phyloP scores from a whole-genome alignment of 2,329 filamentous ascomycete genomes.

The Zymoseptoria pseudotritici region DNA sequence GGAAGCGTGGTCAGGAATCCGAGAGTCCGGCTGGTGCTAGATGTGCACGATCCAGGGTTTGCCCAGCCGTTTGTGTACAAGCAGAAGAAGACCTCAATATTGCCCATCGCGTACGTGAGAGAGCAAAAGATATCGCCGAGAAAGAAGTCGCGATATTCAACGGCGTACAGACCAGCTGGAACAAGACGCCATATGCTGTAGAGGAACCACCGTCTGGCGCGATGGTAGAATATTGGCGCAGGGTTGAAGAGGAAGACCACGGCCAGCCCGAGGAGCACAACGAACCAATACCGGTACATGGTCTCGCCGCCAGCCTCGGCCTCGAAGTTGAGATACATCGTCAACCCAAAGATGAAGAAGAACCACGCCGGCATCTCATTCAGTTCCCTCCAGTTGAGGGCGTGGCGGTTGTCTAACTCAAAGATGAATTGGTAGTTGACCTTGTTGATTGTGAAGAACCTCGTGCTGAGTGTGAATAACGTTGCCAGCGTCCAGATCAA shows the following conservation, averaged over 20 bases:
- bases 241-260: constrained; percentile 65
- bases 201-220: constrained; percentile 75
- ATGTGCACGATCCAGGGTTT: constrained; percentile 72
- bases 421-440: constrained; percentile 90
- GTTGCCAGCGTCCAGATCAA: constrained; percentile 71
- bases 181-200: constrained; percentile 84
- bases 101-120: constrained; percentile 80
- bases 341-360: constrained; percentile 65
- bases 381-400: constrained; percentile 80
- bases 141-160: constrained; percentile 97
- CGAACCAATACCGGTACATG: constrained; percentile 80
- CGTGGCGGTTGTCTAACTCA: constrained; percentile 79
- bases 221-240: constrained; percentile 63
- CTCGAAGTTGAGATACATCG: constrained; percentile 85
- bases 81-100: constrained; percentile 90
- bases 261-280: constrained; percentile 66
- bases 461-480: constrained; percentile 79
- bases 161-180: constrained; percentile 78
- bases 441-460: constrained; percentile 72
- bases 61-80: constrained; percentile 74
- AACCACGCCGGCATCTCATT: constrained; percentile 82
- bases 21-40: constrained; percentile 69
- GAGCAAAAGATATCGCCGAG: constrained; percentile 97
- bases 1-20: constrained; percentile 82
- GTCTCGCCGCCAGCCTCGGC: constrained; percentile 51